Conservation (phyloP, 768 basidiomycete genomes). For the Obba rivulosa region DNA sequence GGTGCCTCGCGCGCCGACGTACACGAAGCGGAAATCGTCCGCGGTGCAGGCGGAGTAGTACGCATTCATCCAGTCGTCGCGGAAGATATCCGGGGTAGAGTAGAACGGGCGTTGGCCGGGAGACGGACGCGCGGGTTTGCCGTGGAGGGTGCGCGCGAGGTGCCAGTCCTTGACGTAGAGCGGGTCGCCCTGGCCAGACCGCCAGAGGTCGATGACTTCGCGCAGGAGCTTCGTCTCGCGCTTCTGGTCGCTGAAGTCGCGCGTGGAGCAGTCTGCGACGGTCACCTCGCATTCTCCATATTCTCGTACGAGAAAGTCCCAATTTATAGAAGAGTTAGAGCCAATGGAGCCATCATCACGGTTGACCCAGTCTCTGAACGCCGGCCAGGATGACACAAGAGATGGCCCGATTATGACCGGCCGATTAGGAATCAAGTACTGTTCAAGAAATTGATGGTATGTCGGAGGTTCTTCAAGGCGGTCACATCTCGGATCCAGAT, state of each 20-base stretch:
- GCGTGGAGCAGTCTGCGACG: constrained; percentile 20
- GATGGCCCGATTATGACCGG: constrained; percentile 19
- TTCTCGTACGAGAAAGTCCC: constrained; percentile 10
- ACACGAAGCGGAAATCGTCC: constrained; percentile 27
- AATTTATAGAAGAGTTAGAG: constrained; percentile 11
- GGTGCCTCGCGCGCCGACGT: constrained; percentile 21
- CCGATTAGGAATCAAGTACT: constrained; percentile 17
- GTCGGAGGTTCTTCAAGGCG: constrained; percentile 4
- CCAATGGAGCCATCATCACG: background rate
- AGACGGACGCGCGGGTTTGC: too few species aligned
- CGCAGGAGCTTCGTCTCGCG: constrained; percentile 13
- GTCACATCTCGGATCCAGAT: background rate
- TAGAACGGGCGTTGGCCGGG: constrained; percentile 12
- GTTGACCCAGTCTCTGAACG: constrained; percentile 11
- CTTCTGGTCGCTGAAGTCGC: constrained; percentile 21
- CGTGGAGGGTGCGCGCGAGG: constrained; percentile 16
- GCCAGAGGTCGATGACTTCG: constrained; percentile 19
- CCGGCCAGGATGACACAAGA: constrained; percentile 17
- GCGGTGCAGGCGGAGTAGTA: constrained; percentile 21
- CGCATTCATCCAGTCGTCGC: constrained; percentile 27
- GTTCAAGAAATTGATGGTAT: constrained; percentile 17
- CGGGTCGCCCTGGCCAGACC: constrained; percentile 9
- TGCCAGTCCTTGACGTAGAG: constrained; percentile 28
- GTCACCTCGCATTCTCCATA: constrained; percentile 19
- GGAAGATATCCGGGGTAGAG: constrained; percentile 21